These are phyloP conservation scores for Curvularia sp. DNA, from an alignment of 2,329 filamentous ascomycete genomes.

Conservation along the genomic window DNA sequence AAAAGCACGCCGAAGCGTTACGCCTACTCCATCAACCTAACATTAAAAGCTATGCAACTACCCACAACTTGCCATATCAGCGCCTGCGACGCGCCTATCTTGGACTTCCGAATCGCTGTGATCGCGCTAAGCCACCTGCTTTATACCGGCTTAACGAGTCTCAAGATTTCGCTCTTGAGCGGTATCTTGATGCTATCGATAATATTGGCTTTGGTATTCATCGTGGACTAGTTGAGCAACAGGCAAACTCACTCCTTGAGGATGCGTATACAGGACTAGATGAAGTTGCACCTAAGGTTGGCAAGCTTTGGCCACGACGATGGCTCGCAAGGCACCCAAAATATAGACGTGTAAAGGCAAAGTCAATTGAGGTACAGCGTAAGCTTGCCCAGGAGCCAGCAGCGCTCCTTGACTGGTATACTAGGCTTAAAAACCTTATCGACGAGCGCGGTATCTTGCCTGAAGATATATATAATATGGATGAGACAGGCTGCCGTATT, in stretches of 20 bases:
- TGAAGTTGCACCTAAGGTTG: too few relatives aligned
- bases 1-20: neutral
- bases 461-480: slow-evolving; percentile 1
- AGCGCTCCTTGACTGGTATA: neutral
- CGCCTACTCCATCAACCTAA: neutral
- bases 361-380: too few relatives aligned
- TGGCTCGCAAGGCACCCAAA: too few relatives aligned
- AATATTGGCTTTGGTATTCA: slow-evolving; percentile 10
- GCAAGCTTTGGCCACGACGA: too few relatives aligned
- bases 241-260: slow-evolving; percentile 4
- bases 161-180: slow-evolving; percentile 9
- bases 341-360: too few relatives aligned
- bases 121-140: slow-evolving; percentile 1
- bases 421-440: neutral
- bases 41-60: neutral
- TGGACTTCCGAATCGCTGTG: neutral
- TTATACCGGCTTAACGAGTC: neutral
- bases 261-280: slow-evolving; percentile 2
- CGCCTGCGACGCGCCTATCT: neutral
- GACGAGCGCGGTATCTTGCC: slow-evolving; percentile 3
- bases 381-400: neutral
- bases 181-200: slow-evolving; percentile 7
- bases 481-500: too few relatives aligned
- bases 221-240: slow-evolving; percentile 3
- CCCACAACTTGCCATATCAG: neutral